phyloP scores from a whole-genome alignment of 768 basidiomycete species.

The Omphalotus guepiniiformis region DNA sequence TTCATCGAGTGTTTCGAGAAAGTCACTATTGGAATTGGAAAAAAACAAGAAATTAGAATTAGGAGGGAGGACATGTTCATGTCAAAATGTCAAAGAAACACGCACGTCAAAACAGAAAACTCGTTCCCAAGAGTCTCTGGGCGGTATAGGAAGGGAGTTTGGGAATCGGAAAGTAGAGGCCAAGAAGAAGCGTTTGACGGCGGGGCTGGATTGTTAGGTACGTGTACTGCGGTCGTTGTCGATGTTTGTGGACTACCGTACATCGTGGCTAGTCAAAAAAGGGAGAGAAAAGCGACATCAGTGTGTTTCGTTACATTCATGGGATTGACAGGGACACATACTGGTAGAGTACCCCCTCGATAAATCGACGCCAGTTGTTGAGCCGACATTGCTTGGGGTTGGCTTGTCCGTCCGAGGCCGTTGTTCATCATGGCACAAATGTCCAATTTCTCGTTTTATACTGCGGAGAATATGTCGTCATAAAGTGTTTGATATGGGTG shows the following conservation, averaged over 20 bases:
- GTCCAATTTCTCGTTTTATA: conserved; percentile 94
- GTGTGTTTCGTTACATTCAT: too few species aligned
- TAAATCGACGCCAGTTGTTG: conserved; percentile 24
- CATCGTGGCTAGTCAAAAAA: conserved; percentile 35
- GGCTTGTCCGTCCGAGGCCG: conserved; percentile 50
- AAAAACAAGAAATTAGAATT: conserved; percentile 6
- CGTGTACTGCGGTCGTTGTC: neutral
- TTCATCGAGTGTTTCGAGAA: conserved; percentile 84
- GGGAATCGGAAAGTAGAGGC: conserved; percentile 51
- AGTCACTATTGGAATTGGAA: conserved; percentile 51
- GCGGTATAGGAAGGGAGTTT: conserved; percentile 56
- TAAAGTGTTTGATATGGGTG: neutral
- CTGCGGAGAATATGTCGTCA: conserved; percentile 33
- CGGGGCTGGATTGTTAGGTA: too few species aligned
- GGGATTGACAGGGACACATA: conserved; percentile 22
- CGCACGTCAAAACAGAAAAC: conserved; percentile 76
- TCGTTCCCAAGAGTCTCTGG: conserved; percentile 77
- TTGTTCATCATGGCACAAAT: conserved; percentile 88
- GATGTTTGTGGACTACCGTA: conserved; percentile 30
- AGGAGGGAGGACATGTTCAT: neutral
- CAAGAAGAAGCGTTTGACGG: conserved; percentile 39
- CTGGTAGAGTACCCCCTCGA: conserved; percentile 43
- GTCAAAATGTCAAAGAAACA: conserved; percentile 12
- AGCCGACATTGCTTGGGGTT: conserved; percentile 26
- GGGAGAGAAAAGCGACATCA: too few species aligned